A percentile compares a stretch with the other conserved stretches of the same genome.
Evolutionary conservation across 129 eudicot species (phyloP).

Genomic region (Flaveria brownii): DNA sequence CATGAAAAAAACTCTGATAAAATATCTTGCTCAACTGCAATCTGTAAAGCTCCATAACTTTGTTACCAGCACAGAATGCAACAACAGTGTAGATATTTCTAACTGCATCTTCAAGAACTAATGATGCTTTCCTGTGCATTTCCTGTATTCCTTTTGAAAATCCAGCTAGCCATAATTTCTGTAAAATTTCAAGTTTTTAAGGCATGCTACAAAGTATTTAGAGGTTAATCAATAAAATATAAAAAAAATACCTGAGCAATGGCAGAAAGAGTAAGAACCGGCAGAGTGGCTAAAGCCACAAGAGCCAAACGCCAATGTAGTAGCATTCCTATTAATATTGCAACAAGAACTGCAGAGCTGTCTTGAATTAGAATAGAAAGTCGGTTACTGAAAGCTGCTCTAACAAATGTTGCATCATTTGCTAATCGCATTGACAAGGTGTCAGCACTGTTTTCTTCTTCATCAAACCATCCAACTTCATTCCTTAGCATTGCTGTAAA

Average conservation of each 20-base stretch:
- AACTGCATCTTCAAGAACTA: constrained; percentile 94
- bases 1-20: constrained; percentile 83
- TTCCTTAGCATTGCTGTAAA: constrained; percentile 88
- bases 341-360: constrained; percentile 80
- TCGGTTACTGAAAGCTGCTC: constrained; percentile 95
- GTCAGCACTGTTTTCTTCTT: constrained; percentile 91
- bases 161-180: constrained; percentile 98
- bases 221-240: neutral
- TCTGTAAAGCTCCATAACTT: constrained; percentile 93
- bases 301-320: constrained; percentile 91
- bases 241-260: constrained; percentile 75
- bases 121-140: constrained; percentile 97
- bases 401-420: constrained; percentile 96
- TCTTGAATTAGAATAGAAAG: constrained; percentile 88
- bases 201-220: neutral
- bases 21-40: constrained; percentile 67
- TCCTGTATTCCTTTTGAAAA: constrained; percentile 96
- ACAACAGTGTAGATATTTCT: constrained; percentile 93
- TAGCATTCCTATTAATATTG: constrained; percentile 77
- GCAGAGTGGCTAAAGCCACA: constrained; percentile 83
- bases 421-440: constrained; percentile 95
- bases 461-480: constrained; percentile 99
- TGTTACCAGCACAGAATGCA: constrained; percentile 92
- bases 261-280: constrained; percentile 85
- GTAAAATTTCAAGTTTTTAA: constrained; percentile 24